phyloP scores from a whole-genome alignment of 108 stramenopile genomes.

The Phaeodactylum tricornutum region DNA sequence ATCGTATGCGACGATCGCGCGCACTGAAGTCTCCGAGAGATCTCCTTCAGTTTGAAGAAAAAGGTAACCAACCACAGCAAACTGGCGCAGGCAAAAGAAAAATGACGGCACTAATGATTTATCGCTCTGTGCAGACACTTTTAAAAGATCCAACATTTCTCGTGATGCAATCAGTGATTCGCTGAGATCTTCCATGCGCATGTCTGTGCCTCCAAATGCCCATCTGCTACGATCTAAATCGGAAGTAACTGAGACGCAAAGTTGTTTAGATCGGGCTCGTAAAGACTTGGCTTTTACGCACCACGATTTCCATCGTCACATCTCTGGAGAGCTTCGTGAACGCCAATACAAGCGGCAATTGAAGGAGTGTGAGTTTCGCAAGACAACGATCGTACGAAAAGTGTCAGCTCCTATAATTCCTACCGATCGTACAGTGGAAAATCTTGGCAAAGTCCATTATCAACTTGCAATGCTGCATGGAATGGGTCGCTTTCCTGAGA shows the following conservation, averaged over 20 bases:
- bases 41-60: conserved; percentile 11
- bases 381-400: conserved; percentile 16
- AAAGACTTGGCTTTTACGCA: conserved; percentile 38
- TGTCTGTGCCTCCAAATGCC: no score
- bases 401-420: conserved; percentile 36
- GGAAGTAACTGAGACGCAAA: conserved; percentile 51
- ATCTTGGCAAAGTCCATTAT: conserved; percentile 67
- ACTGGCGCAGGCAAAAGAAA: no score
- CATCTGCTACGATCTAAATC: conserved; percentile 21
- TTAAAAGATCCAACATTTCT: conserved; percentile 21
- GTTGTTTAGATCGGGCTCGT: conserved; percentile 31
- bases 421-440: conserved; percentile 32
- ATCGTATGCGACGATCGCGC: conserved; percentile 35
- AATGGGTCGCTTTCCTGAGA: conserved; percentile 53
- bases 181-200: conserved; percentile 8
- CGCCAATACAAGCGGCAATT: conserved; percentile 4
- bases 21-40: conserved; percentile 30
- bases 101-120: no score
- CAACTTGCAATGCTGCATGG: conserved; percentile 64
- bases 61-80: conserved; percentile 20
- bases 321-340: conserved; percentile 43
- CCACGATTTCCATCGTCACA: conserved; percentile 32
- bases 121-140: no score
- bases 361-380: conserved; percentile 2
- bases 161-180: conserved; percentile 1